Conservation (phyloP, 495 filamentous ascomycete species). For the Hyaloscypha hepaticicola region DNA sequence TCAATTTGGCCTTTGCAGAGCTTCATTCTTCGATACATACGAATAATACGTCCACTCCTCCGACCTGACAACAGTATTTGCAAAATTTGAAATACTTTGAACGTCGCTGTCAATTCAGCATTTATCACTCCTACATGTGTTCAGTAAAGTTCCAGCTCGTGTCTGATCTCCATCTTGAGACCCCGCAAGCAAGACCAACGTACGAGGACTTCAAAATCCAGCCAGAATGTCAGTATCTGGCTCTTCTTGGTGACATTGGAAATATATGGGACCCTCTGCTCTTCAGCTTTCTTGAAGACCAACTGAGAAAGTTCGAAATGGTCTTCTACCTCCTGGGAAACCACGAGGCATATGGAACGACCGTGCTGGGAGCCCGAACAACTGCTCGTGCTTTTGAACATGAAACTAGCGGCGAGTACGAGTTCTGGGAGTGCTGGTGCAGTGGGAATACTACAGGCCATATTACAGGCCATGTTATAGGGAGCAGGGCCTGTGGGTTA, state of each 20-base stretch:
- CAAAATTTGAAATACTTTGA: neutral
- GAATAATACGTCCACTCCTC: neutral
- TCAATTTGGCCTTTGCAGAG: too few relatives aligned
- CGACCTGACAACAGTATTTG: neutral
- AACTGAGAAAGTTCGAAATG: constrained; percentile 44
- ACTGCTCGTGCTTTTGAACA: constrained; percentile 30
- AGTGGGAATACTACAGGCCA: too few relatives aligned
- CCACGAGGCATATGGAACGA: constrained; percentile 53
- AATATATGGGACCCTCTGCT: constrained; percentile 41
- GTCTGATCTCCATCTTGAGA: constrained; percentile 60
- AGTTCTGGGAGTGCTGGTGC: too few relatives aligned
- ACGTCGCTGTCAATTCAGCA: constrained; percentile 10
- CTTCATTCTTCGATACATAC: neutral
- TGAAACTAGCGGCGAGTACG: too few relatives aligned
- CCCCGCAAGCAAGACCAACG: constrained; percentile 28
- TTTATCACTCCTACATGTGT: constrained; percentile 14
- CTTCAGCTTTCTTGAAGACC: constrained; percentile 42
- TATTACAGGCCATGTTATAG: too few relatives aligned
- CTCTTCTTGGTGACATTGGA: constrained; percentile 58
- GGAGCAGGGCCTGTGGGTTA: too few relatives aligned
- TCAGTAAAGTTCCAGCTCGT: constrained; percentile 47
- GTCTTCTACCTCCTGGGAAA: constrained; percentile 57
- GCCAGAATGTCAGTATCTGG: constrained; percentile 48
- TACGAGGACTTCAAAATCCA: constrained; percentile 49
- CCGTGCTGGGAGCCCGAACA: constrained; percentile 34